Conservation (phyloP, 352 stramenopile genomes). For the Globisporangium emineosum region DNA sequence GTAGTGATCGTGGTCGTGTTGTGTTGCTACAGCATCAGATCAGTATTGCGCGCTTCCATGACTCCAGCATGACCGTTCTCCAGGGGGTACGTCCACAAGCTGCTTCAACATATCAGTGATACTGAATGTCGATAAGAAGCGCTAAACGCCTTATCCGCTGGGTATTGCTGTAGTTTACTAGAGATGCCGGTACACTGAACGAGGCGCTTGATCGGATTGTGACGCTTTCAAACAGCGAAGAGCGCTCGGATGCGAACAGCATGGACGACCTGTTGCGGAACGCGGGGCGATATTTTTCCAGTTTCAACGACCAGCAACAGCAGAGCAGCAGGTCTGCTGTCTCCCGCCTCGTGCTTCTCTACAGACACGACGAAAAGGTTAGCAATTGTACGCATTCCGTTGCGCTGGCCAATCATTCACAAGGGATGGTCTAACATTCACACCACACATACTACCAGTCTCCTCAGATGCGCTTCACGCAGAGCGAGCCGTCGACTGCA, state of each 20-base stretch:
- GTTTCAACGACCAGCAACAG: not conserved
- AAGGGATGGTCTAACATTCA: no score
- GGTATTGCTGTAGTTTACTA: slow-evolving; percentile 32
- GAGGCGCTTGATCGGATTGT: slow-evolving; percentile 20
- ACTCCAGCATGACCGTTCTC: slow-evolving; percentile 25
- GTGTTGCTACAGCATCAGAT: slow-evolving; percentile 35
- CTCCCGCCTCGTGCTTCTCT: slow-evolving; percentile 12
- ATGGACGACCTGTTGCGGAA: slow-evolving; percentile 38
- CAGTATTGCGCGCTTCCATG: slow-evolving; percentile 25
- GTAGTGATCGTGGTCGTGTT: not conserved
- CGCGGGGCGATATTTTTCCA: slow-evolving; percentile 27
- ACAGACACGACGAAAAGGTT: slow-evolving; percentile 16
- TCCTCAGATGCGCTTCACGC: slow-evolving; percentile 14
- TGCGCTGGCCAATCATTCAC: no score
- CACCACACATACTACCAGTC: slow-evolving; percentile 15
- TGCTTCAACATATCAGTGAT: no score
- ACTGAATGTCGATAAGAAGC: not conserved
- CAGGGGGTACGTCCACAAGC: slow-evolving; percentile 27
- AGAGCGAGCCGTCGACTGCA: slow-evolving; percentile 10
- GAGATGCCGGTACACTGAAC: slow-evolving; percentile 22
- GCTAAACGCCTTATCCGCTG: not conserved
- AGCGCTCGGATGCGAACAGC: slow-evolving; percentile 15
- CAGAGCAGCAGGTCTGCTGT: not conserved
- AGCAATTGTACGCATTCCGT: not conserved
- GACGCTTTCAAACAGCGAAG: slow-evolving; percentile 4